Base-by-base conservation (phyloP, 257 asterid species). In the Solanum neorickii region DNA sequence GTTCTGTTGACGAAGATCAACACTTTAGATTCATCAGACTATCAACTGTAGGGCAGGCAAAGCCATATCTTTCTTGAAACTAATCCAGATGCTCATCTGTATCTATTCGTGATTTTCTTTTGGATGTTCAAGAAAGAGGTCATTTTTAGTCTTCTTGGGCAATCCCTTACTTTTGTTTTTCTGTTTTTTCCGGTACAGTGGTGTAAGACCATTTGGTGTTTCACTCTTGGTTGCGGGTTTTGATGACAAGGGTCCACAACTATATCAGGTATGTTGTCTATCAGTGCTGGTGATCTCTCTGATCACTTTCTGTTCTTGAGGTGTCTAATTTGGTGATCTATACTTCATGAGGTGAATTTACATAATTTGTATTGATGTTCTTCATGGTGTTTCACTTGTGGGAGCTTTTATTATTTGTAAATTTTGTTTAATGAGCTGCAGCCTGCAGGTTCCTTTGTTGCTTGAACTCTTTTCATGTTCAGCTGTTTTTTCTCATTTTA, bases 191-290 rank as follows among this genome's bases (percentile, higher is more conserved):
- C 56, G 83, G 83, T 87, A 73, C 86, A 96, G 99, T 92, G 99
- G 99, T 78, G 99, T 96, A 88, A 94, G 99, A 93, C 99, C 99
- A 35, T 96, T 96, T 88, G 99, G 98, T 62, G 99, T 96, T 83
- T 96, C 99, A 21, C 96, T 96, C 87, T 91, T 96, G 95, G 96
- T 95, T 92, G 98, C 98, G 85, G 99, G 99, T 72, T 95, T 82
- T 90, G 99, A 96, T 91, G 99, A 96, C 96, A 96, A 96, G 94
- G 99, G 99, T 87, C 99, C 99, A 66, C 99, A 96, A 89, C 94
- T 95, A 41, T 96, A 95, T 92, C 99, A 95, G 94, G 99, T 95
- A 91, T 73, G 86, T 86, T 70, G 31, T 87, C 78, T 60, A 29
- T 56, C 72, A 86, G 49, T 84, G 60, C 21, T 90, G 68, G 68